Percentiles rank a stretch among this genome's conserved stretches.
These are phyloP conservation scores for Candida krabiensis DNA, from an alignment of 805 yeast species.

Conservation along the genomic window DNA sequence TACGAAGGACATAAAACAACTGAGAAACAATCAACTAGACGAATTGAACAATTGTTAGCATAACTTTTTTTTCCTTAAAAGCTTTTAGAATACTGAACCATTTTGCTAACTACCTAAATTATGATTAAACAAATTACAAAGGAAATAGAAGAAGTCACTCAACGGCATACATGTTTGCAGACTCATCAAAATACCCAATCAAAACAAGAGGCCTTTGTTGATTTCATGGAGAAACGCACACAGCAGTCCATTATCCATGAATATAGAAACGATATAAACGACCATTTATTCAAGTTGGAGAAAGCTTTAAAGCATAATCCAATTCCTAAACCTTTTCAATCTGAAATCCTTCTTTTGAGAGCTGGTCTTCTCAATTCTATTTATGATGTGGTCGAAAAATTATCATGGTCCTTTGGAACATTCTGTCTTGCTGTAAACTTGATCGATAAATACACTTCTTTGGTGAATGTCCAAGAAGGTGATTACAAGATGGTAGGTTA, in stretches of 20 bases:
- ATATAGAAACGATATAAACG: slow-evolving; percentile 29
- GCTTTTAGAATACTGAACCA: no score
- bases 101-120: no score
- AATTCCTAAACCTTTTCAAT: slow-evolving; percentile 26
- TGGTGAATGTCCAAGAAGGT: slow-evolving; percentile 31
- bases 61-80: no score
- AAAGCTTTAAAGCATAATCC: slow-evolving; percentile 31
- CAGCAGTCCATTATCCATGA: slow-evolving; percentile 29
- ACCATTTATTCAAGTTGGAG: slow-evolving; percentile 26
- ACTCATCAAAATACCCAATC: no score
- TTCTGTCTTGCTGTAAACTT: slow-evolving; percentile 38
- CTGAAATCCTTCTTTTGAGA: slow-evolving; percentile 21
- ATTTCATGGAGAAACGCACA: slow-evolving; percentile 29
- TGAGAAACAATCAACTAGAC: no score
- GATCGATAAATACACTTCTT: slow-evolving; percentile 40
- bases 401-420: slow-evolving; percentile 33
- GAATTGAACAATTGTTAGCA: no score
- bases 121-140: no score
- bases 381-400: slow-evolving; percentile 30
- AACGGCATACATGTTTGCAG: no score
- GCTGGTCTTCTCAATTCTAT: slow-evolving; percentile 30
- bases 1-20: no score
- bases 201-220: slow-evolving; percentile 18
- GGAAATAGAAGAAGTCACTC: no score
- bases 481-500: slow-evolving; percentile 41